Evolutionary conservation across 2,329 filamentous ascomycete species (phyloP).

Genomic region (Diaporthe velutina): DNA sequence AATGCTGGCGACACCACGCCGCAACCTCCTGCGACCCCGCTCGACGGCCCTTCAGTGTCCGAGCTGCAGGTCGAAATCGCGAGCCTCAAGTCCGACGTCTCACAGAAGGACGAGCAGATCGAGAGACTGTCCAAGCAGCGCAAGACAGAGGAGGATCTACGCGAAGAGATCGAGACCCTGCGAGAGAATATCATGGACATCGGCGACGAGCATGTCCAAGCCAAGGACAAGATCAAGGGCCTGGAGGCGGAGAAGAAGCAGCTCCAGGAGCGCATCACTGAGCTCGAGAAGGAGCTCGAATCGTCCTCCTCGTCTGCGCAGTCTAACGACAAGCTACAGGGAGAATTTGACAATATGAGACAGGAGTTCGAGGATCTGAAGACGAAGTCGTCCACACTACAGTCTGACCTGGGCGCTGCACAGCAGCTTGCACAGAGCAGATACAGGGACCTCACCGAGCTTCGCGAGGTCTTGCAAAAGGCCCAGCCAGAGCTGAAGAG

Average conservation of each 20-base stretch:
- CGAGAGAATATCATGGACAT: slow-evolving; percentile 83
- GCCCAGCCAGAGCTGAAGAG: slow-evolving; percentile 87
- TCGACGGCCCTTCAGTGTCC: slow-evolving; percentile 48
- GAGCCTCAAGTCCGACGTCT: slow-evolving; percentile 65
- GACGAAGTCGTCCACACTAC: slow-evolving; percentile 75
- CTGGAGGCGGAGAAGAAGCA: slow-evolving; percentile 77
- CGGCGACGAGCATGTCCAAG: slow-evolving; percentile 86
- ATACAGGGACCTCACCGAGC: slow-evolving; percentile 88
- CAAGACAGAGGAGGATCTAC: slow-evolving; percentile 81
- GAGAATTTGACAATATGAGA: slow-evolving; percentile 69
- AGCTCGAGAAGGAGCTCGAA: slow-evolving; percentile 79
- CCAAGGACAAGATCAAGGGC: slow-evolving; percentile 81
- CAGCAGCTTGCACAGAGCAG: slow-evolving; percentile 88
- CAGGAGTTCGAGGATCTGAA: slow-evolving; percentile 77
- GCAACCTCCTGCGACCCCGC: slow-evolving; percentile 47
- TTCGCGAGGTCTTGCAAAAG: slow-evolving; percentile 84
- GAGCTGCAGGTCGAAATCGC: slow-evolving; percentile 63
- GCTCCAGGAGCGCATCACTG: slow-evolving; percentile 73
- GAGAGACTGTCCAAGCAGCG: slow-evolving; percentile 77
- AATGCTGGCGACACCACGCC: slow-evolving; percentile 54
- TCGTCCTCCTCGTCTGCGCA: slow-evolving; percentile 49
- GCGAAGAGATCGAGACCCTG: slow-evolving; percentile 88
- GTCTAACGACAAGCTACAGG: slow-evolving; percentile 67
- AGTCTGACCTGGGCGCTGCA: slow-evolving; percentile 87
- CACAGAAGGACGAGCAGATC: slow-evolving; percentile 80